Base-by-base conservation (phyloP, 768 basidiomycete genomes). In the Obba rivulosa region DNA sequence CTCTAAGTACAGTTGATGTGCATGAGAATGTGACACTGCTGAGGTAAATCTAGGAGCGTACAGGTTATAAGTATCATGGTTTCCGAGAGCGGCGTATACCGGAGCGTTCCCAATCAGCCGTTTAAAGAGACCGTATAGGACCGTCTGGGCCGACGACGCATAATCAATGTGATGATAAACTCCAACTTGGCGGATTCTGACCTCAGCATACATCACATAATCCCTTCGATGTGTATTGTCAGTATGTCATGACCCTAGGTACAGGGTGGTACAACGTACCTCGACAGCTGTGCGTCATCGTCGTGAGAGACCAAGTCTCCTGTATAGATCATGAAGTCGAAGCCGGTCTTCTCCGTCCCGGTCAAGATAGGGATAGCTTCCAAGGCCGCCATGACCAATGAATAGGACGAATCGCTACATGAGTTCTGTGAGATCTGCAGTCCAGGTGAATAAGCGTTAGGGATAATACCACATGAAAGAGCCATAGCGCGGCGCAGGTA, bases 301-400 rank as follows among this genome's bases (percentile, higher is more conserved):
- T 89, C 87, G 60, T 90, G 87, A 5, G 82, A 78, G 34, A 87
- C 76, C 36, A 90, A 62, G 60, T 90, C 87, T 20, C 87, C 87
- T 0, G 87, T 90, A 57, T 75, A 88, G 16, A 90, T 41, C 0
- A 77, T 76, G 61, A 79, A 87, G 21, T 74, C 72, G 58, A 89
- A 85, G 2, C 81, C 83, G 13, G 70, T 76, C 1, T 72, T 64
- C 56, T 77, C 59, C 8, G 87, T 85, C 8, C 74, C 80, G 20
- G 85, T 72, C 22, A 90, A 66, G 2, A 70, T 71, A 18, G 87
- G 86, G 48, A 90, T 85, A 3, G 84, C 76, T 57, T 85, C 63
- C 20, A 89, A 67, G 1, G 76, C 80, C 13, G 87, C 70, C 39
- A 80, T 51, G 9, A 69, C 77, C 34, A 90, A 71, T 18, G 83